Evolutionary conservation across 1,284 basidiomycete species (phyloP).

Genomic region (Sutorius eximius): DNA sequence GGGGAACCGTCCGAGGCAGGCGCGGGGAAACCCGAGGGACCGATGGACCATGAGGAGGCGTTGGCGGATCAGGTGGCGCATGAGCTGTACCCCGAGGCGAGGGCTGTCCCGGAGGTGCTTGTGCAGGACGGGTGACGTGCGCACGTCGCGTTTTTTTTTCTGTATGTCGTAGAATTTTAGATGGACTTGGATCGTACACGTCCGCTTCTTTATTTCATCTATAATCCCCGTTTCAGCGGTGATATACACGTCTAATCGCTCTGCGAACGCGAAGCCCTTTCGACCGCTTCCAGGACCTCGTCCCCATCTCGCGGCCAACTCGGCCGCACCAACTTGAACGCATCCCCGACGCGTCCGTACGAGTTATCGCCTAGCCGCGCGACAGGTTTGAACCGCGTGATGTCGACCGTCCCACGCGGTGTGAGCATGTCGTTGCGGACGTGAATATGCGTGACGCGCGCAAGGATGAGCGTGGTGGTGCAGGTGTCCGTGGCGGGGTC

Average conservation of each 20-base stretch:
- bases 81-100: conserved; percentile 50
- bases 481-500: conserved; percentile 36
- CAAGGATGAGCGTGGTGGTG: conserved; percentile 51
- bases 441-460: conserved; percentile 59
- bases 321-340: conserved; percentile 3
- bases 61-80: conserved; percentile 53
- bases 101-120: conserved; percentile 6
- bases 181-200: not conserved
- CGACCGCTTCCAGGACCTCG: conserved; percentile 1
- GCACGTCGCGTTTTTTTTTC: not conserved
- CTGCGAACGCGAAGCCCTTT: not conserved
- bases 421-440: conserved; percentile 49
- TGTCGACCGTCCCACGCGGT: conserved; percentile 43
- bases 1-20: not conserved
- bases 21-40: conserved; percentile 33
- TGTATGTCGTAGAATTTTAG: not conserved
- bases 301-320: conserved; percentile 2
- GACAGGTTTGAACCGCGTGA: conserved; percentile 52
- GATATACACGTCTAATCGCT: not conserved
- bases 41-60: conserved; percentile 47
- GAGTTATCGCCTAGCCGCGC: conserved; percentile 56
- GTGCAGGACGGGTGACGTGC: not conserved
- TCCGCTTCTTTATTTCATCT: too few species aligned
- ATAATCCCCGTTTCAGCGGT: not conserved
- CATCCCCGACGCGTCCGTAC: conserved; percentile 37